Evolutionary conservation across 345 rosid genomes (phyloP).

Genomic region (Barbarea vulgaris): DNA sequence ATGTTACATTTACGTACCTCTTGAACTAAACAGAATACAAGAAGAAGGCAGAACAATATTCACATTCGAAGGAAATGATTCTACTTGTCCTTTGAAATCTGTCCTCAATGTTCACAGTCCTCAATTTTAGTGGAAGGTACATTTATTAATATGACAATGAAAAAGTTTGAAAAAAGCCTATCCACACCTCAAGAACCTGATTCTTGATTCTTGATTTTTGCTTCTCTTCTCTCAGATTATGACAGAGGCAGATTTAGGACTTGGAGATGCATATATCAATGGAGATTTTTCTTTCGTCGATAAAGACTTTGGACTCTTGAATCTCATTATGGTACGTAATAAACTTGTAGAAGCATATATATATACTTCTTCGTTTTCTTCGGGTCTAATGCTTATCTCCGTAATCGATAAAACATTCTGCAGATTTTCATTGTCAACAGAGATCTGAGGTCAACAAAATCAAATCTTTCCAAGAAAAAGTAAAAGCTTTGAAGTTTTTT

Average conservation of each 20-base stretch:
- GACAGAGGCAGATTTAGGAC: conserved; percentile 86
- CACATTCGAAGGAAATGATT: conserved; percentile 52
- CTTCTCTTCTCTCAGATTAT: conserved; percentile 49
- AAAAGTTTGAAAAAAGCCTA: background rate
- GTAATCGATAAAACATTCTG: background rate
- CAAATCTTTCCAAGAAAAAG: conserved; percentile 62
- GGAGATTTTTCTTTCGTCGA: conserved; percentile 76
- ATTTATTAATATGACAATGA: too few species aligned
- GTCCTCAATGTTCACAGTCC: conserved; percentile 63
- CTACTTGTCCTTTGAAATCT: conserved; percentile 46
- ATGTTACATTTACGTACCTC: too few species aligned
- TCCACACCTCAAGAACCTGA: background rate
- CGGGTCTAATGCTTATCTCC: too few species aligned
- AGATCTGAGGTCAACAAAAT: conserved; percentile 45
- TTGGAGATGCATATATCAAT: conserved; percentile 79
- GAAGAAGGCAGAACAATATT: conserved; percentile 62
- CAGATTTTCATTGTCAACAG: conserved; percentile 75
- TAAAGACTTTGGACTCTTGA: conserved; percentile 69
- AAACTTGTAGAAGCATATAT: background rate
- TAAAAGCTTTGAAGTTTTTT: conserved; percentile 8
- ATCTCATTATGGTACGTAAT: conserved; percentile 56
- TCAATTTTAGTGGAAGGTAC: conserved; percentile 89
- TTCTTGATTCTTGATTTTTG: background rate
- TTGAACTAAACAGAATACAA: too few species aligned
- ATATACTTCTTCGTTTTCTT: background rate